These are phyloP conservation scores for Leptomonas pyrrhocoris DNA, from an alignment of 208 protist genomes.

Conservation along the genomic window DNA sequence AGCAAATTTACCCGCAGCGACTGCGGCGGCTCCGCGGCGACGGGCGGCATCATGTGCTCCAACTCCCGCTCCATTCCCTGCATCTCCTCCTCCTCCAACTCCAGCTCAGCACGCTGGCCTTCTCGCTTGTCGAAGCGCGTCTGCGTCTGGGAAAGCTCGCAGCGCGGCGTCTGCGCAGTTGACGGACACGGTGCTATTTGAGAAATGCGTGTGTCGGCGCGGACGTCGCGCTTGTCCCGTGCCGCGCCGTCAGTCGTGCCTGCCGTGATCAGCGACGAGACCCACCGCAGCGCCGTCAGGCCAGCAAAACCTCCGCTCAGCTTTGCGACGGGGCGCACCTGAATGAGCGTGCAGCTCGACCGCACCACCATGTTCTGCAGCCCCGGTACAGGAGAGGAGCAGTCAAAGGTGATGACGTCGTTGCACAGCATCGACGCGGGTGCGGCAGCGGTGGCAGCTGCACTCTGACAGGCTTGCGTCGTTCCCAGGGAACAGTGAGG, in stretches of 20 bases:
- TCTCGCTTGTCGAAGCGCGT: conserved; percentile 83
- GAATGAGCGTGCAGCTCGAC: conserved; percentile 75
- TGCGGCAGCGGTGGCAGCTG: conserved; percentile 7
- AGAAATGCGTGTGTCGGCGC: conserved; percentile 7
- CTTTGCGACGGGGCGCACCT: conserved; percentile 78
- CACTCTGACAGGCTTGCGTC: background rate
- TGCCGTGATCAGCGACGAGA: conserved; percentile 74
- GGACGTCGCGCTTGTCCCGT: conserved; percentile 37
- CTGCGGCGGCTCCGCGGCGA: conserved; percentile 65
- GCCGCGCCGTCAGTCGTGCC: conserved; percentile 26
- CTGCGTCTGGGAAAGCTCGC: conserved; percentile 50
- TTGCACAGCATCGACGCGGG: conserved; percentile 28
- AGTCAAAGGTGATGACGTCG: conserved; percentile 76
- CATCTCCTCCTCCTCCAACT: conserved; percentile 78
- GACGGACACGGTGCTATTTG: conserved; percentile 35
- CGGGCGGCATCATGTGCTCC: conserved; percentile 64
- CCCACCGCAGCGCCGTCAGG: conserved; percentile 74
- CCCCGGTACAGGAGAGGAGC: conserved; percentile 17
- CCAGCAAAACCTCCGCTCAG: conserved; percentile 83
- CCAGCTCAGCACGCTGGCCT: conserved; percentile 62
- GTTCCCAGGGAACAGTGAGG: background rate
- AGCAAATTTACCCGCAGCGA: conserved; percentile 78
- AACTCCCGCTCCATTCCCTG: conserved; percentile 77
- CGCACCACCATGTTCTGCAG: conserved; percentile 52
- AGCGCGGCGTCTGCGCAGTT: conserved; percentile 42